These are phyloP conservation scores for Alternaria arbusti DNA, from an alignment of 2,329 filamentous ascomycete genomes.

Conservation along the genomic window DNA sequence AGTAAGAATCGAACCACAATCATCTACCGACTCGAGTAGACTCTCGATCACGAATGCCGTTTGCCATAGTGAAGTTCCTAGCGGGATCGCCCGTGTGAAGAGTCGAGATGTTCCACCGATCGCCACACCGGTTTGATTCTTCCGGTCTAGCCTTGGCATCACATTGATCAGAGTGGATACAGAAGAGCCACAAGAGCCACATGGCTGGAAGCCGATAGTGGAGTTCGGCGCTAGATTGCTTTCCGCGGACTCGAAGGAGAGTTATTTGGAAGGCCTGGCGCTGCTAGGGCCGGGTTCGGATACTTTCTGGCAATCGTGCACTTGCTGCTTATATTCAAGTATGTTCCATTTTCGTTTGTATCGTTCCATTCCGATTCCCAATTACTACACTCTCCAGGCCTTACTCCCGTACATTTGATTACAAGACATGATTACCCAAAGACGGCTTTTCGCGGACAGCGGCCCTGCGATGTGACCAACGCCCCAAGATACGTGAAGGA, in stretches of 20 bases:
- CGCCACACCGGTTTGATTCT: constrained; percentile 17
- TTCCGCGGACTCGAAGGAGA: constrained; percentile 5
- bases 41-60: neutral
- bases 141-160: constrained; percentile 28
- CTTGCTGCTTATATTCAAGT: neutral
- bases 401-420: neutral
- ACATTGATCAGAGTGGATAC: constrained; percentile 20
- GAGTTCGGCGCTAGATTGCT: constrained; percentile 9
- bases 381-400: neutral
- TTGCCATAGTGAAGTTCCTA: constrained; percentile 2
- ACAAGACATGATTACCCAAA: constrained; percentile 5
- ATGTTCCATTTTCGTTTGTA: constrained; percentile 4
- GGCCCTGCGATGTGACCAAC: constrained; percentile 2
- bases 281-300: neutral
- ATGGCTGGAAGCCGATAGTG: constrained; percentile 10
- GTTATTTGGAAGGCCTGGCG: constrained; percentile 13
- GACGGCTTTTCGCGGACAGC: neutral
- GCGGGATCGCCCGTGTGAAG: constrained; percentile 1
- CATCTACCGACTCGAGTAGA: neutral
- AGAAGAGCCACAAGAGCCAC: constrained; percentile 9
- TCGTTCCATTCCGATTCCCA: neutral
- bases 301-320: neutral
- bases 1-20: neutral
- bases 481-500: neutral
- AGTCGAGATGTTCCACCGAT: constrained; percentile 23